Percentiles rank a stretch among this genome's conserved stretches.
phyloP scores from a whole-genome alignment of 164 flowering plant species.

The Taxillus chinensis region DNA sequence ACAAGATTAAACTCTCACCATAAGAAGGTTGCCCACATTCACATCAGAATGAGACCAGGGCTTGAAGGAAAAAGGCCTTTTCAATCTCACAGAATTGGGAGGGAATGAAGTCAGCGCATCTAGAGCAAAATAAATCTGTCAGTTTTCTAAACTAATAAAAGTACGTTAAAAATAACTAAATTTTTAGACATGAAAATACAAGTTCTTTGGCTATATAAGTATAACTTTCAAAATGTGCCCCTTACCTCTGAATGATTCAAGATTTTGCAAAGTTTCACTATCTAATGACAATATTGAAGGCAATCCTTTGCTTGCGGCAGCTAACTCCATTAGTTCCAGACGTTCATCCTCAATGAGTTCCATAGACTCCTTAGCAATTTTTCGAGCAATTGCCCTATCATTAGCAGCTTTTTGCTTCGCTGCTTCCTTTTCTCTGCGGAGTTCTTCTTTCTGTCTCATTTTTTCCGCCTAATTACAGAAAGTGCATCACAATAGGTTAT shows the following conservation, averaged over 20 bases:
- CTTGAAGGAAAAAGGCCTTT: conserved; percentile 51
- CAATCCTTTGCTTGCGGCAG: conserved; percentile 57
- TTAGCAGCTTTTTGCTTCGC: conserved; percentile 78
- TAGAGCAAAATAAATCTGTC: conserved; percentile 21
- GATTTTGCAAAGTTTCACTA: conserved; percentile 61
- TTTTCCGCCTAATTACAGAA: conserved; percentile 60
- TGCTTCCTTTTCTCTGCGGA: conserved; percentile 74
- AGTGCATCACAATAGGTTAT: not conserved
- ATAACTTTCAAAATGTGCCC: not conserved
- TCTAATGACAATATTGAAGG: conserved; percentile 68
- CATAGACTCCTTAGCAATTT: conserved; percentile 82
- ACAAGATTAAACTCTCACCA: conserved; percentile 39
- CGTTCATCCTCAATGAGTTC: conserved; percentile 92
- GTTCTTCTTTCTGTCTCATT: conserved; percentile 78
- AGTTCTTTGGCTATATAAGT: too few species aligned
- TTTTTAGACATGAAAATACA: too few species aligned
- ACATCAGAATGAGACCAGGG: conserved; percentile 86
- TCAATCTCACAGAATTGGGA: conserved; percentile 50
- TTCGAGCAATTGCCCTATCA: conserved; percentile 84
- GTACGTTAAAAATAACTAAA: too few species aligned
- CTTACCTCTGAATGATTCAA: conserved; percentile 63
- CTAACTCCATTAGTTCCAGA: conserved; percentile 90
- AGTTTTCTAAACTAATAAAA: not conserved
- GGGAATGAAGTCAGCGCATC: conserved; percentile 58
- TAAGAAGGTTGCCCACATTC: conserved; percentile 72